phyloP scores from a whole-genome alignment of 73 alveolate genomes.

The Blepharisma stoltei region DNA sequence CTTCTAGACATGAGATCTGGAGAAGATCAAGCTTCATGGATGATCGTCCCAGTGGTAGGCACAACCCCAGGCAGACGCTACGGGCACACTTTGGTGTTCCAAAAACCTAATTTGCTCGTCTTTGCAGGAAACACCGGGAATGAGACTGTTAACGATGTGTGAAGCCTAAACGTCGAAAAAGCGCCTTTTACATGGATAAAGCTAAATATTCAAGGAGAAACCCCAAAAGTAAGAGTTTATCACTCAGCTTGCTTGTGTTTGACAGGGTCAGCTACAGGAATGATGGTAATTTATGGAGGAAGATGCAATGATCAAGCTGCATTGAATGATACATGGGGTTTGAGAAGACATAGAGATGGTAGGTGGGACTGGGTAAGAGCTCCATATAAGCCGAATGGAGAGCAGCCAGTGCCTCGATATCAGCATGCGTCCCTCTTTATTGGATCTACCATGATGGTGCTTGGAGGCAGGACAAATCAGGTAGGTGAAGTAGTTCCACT shows the following conservation, averaged over 20 bases:
- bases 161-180: constrained; percentile 87
- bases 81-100: constrained; percentile 89
- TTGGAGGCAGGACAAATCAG: constrained; percentile 92
- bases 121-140: constrained; percentile 95
- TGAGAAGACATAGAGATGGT: constrained; percentile 95
- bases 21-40: constrained; percentile 91
- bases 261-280: constrained; percentile 92
- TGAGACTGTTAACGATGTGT: constrained; percentile 95
- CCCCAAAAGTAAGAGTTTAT: constrained; percentile 91
- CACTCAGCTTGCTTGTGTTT: constrained; percentile 88
- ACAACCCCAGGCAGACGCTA: constrained; percentile 96
- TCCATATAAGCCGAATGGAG: constrained; percentile 75
- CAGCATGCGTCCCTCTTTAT: constrained; percentile 84
- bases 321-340: constrained; percentile 94
- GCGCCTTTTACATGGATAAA: constrained; percentile 93
- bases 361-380: constrained; percentile 98
- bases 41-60: constrained; percentile 94
- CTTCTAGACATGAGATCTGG: constrained; percentile 87
- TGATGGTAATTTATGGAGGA: constrained; percentile 96
- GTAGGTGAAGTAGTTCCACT: constrained; percentile 87
- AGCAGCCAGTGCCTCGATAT: constrained; percentile 75
- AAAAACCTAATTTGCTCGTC: constrained; percentile 89
- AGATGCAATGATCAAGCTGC: constrained; percentile 85
- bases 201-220: constrained; percentile 70
- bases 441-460: constrained; percentile 80